Conservation (phyloP, 2,329 filamentous ascomycete genomes). For the Cordyceps militaris region DNA sequence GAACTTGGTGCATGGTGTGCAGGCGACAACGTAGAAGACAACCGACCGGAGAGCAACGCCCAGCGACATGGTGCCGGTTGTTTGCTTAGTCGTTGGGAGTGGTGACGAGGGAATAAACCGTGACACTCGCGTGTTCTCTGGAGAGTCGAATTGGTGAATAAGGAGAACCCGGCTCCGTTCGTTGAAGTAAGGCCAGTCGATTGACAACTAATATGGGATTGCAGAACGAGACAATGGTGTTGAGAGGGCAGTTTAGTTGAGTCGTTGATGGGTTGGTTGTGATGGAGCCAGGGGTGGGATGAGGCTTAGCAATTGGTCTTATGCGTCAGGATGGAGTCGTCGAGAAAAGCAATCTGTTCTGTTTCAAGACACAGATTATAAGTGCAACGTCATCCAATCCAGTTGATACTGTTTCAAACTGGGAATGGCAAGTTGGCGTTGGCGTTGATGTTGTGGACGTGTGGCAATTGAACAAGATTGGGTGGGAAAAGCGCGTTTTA, state of each 20-base stretch:
- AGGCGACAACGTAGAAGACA: conserved; percentile 71
- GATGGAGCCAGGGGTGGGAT: background rate
- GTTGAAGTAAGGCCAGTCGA: background rate
- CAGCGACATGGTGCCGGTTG: conserved; percentile 35
- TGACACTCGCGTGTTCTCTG: background rate
- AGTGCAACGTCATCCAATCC: background rate
- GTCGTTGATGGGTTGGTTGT: background rate
- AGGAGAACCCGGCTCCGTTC: background rate
- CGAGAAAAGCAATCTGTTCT: background rate
- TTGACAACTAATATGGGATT: background rate
- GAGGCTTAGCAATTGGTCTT: background rate
- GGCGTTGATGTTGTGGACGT: background rate
- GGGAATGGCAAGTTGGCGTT: background rate
- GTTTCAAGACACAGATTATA: background rate
- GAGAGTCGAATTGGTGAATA: background rate
- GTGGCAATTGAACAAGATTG: too few species aligned
- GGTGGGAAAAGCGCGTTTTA: background rate
- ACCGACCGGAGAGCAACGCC: conserved; percentile 63
- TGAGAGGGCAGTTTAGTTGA: background rate
- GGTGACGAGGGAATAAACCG: background rate
- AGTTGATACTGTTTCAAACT: conserved; percentile 2
- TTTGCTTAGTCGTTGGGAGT: background rate
- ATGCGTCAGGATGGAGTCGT: background rate
- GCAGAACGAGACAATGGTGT: background rate
- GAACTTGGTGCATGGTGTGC: conserved; percentile 69